Percentiles rank a stretch among this genome's conserved stretches.
Evolutionary conservation across 768 basidiomycete species (phyloP).

Genomic region (Russula sp.): DNA sequence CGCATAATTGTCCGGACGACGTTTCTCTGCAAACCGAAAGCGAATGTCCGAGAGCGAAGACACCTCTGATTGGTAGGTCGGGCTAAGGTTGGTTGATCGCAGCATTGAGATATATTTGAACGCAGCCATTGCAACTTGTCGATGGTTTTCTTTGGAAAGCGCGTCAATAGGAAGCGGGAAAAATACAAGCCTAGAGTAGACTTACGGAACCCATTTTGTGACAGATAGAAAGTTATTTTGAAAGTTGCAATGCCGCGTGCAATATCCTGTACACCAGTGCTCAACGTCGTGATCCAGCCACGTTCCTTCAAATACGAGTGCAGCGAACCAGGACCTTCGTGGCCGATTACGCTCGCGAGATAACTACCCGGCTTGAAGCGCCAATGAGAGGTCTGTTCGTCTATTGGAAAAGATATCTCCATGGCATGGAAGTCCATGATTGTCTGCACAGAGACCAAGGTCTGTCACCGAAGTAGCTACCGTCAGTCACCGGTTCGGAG

Average conservation of each 20-base stretch:
- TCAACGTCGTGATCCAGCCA: conserved; percentile 80
- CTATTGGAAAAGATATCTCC: conserved; percentile 78
- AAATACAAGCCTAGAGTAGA: conserved; percentile 19
- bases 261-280: conserved; percentile 63
- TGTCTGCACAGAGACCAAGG: conserved; percentile 81
- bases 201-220: conserved; percentile 83
- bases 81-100: conserved; percentile 55
- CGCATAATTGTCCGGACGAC: conserved; percentile 75
- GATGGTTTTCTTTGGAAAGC: conserved; percentile 61
- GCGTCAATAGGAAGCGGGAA: conserved; percentile 13
- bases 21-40: conserved; percentile 88
- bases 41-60: conserved; percentile 65
- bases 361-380: conserved; percentile 74
- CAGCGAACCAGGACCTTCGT: conserved; percentile 91
- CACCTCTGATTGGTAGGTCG: conserved; percentile 75
- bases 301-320: conserved; percentile 86
- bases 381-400: conserved; percentile 70
- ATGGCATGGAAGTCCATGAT: conserved; percentile 83
- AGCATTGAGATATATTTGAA: conserved; percentile 80
- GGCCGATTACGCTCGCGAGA: conserved; percentile 79
- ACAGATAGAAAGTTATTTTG: conserved; percentile 77
- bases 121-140: conserved; percentile 59
- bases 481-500: background rate
- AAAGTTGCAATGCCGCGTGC: conserved; percentile 88
- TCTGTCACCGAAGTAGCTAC: conserved; percentile 42